Conservation (phyloP, 768 basidiomycete genomes). For the Auricularia heimuer region DNA sequence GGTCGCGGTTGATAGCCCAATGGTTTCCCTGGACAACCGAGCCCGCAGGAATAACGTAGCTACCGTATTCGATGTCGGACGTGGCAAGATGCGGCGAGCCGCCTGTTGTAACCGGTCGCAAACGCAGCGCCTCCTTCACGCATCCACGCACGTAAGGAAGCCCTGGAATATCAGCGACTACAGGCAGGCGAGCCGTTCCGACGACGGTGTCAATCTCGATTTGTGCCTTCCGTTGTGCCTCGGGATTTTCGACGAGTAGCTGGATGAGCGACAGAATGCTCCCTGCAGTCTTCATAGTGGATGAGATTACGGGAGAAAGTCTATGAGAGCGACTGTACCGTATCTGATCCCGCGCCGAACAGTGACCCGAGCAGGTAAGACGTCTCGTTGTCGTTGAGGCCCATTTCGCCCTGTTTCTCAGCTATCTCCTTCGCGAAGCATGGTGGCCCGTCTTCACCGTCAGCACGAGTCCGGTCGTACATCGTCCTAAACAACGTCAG, state of each 20-base stretch:
- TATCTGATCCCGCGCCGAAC: conserved; percentile 60
- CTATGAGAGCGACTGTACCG: conserved; percentile 20
- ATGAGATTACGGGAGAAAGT: not conserved
- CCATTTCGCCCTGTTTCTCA: conserved; percentile 43
- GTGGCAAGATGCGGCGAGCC: conserved; percentile 55
- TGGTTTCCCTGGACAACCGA: conserved; percentile 29
- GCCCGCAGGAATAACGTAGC: conserved; percentile 32
- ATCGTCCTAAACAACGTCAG: conserved; percentile 45
- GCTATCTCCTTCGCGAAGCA: conserved; percentile 51
- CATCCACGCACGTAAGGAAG: conserved; percentile 33
- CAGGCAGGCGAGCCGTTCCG: conserved; percentile 34
- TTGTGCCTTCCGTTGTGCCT: conserved; percentile 41
- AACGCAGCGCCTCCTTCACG: conserved; percentile 31
- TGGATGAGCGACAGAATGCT: conserved; percentile 48
- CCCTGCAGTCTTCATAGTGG: conserved; percentile 33
- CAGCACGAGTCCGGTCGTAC: conserved; percentile 33
- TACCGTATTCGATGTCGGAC: conserved; percentile 41
- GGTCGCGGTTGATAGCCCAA: conserved; percentile 48
- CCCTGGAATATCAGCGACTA: conserved; percentile 27
- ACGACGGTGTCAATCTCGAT: conserved; percentile 45
- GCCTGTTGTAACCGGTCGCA: conserved; percentile 30
- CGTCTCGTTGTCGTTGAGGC: conserved; percentile 45
- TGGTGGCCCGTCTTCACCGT: conserved; percentile 21
- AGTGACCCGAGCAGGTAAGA: conserved; percentile 56
- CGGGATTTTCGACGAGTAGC: conserved; percentile 47